A percentile compares a stretch with the other conserved stretches of the same genome.
Conservation (phyloP, 140 eudicot genomes). For the Anethum foeniculum region DNA sequence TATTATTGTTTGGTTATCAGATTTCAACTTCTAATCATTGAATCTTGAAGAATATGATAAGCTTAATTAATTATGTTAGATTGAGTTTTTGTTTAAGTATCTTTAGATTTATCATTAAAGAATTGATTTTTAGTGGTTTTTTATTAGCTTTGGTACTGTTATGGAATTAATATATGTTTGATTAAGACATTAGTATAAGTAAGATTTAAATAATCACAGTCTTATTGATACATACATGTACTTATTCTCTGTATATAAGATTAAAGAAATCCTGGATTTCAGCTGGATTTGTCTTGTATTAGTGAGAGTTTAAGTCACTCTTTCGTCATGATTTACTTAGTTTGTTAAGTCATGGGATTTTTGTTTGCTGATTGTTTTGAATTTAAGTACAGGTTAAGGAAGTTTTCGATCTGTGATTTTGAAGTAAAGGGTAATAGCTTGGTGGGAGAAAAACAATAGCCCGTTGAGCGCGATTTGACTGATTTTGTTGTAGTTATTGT, state of each 20-base stretch:
- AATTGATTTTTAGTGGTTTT: conserved; percentile 19
- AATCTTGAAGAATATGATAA: not conserved
- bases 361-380: conserved; percentile 17
- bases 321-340: conserved; percentile 27
- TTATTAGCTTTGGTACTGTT: conserved; percentile 9
- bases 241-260: conserved; percentile 19
- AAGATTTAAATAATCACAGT: conserved; percentile 2
- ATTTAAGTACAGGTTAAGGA: conserved; percentile 3
- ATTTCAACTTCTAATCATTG: conserved; percentile 21
- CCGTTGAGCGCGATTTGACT: conserved; percentile 12
- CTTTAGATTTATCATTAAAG: conserved; percentile 18
- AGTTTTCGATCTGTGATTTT: conserved; percentile 11
- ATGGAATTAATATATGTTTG: conserved; percentile 15
- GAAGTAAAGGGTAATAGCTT: not conserved
- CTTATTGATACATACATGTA: conserved; percentile 1
- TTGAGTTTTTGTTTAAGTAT: conserved; percentile 10
- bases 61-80: conserved; percentile 11
- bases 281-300: conserved; percentile 18
- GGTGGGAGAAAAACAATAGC: not conserved
- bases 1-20: not conserved
- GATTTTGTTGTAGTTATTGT: conserved; percentile 8
- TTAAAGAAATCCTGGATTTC: conserved; percentile 18
- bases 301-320: conserved; percentile 16
- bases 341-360: conserved; percentile 23
- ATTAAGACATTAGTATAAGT: conserved; percentile 25